Base-by-base conservation (phyloP, 805 yeast species). In the Tetrapisispora phaffii region DNA sequence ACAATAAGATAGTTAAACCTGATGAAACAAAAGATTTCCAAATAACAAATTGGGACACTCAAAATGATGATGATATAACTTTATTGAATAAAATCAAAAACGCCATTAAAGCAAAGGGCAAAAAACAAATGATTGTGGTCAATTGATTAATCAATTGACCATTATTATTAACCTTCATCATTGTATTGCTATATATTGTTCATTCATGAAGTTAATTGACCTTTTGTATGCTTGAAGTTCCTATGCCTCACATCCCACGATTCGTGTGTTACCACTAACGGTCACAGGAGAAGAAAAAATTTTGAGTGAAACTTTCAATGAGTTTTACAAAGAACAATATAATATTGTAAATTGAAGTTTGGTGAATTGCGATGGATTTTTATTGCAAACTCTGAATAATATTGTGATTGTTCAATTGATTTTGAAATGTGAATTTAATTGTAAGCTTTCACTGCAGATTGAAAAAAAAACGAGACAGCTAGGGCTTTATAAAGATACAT, bases 1-100 rank as follows among this genome's bases (percentile, higher is more conserved):
- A 67, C 2, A 83, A 82, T n/a, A 70, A 76, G 44, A 60, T 85
- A 26, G 75, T 72, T 26, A 74, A 77, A 7, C 74, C 77, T 1
- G 21, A 22, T 15, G 17, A 19, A 7, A 66, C 61, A 44, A 63
- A 67, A 24, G 72, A 75, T 39, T 56, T 63, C n/a, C 58, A 64
- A 39, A 58, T 66, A 23, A 56, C 65, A 32, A 57, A 67, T 12
- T 66, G 66, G 50, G 56, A 56, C 20, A 65, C 66, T 36, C 47
- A 45, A 10, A 49, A 46, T 7, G 37, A 48, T 10, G 45, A 68
- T 1, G 74, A 68, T n/a, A n/a, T n/a, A 41, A 73, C 67, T 3
- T 60, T 76, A 22, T 56, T 73, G 22, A 59, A 66, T 9, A 58
- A 65, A 16, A 73, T 76, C 54, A 59, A 67, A 47, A 48, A 60